Conservation (phyloP, 2,329 filamentous ascomycete species). For the Lecanicillium sp. region DNA sequence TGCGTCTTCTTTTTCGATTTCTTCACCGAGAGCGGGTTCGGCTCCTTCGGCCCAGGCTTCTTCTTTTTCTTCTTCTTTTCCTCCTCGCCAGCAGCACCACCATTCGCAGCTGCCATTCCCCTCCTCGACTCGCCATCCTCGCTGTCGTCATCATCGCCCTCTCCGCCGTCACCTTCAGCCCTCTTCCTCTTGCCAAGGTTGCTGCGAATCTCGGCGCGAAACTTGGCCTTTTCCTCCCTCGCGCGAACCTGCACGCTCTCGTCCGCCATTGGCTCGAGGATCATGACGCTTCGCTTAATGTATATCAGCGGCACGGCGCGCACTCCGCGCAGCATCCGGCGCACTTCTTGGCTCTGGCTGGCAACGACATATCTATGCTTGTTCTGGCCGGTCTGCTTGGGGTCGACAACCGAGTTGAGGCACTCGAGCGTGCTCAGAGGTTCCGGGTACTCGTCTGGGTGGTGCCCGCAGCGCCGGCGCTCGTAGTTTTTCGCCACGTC, state of each 20-base stretch:
- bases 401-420: constrained; percentile 66
- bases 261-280: constrained; percentile 62
- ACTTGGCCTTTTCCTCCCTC: constrained; percentile 65
- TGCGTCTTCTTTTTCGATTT: constrained; percentile 50
- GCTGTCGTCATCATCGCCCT: constrained; percentile 29
- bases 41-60: constrained; percentile 54
- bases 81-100: constrained; percentile 10
- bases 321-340: constrained; percentile 55
- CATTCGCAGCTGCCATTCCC: constrained; percentile 10
- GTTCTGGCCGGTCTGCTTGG: constrained; percentile 62
- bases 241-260: constrained; percentile 55
- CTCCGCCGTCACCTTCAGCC: constrained; percentile 30
- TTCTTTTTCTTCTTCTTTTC: constrained; percentile 48
- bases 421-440: constrained; percentile 65
- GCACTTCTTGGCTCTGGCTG: constrained; percentile 58
- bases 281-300: constrained; percentile 69
- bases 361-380: constrained; percentile 75
- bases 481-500: constrained; percentile 67
- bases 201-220: constrained; percentile 58
- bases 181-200: constrained; percentile 42
- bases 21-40: constrained; percentile 64
- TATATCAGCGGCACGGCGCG: constrained; percentile 71
- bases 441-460: constrained; percentile 60
- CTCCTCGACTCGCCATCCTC: constrained; percentile 20
- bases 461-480: constrained; percentile 70